phyloP scores from a whole-genome alignment of 164 flowering plant genomes.

The Brasenia schreberi region DNA sequence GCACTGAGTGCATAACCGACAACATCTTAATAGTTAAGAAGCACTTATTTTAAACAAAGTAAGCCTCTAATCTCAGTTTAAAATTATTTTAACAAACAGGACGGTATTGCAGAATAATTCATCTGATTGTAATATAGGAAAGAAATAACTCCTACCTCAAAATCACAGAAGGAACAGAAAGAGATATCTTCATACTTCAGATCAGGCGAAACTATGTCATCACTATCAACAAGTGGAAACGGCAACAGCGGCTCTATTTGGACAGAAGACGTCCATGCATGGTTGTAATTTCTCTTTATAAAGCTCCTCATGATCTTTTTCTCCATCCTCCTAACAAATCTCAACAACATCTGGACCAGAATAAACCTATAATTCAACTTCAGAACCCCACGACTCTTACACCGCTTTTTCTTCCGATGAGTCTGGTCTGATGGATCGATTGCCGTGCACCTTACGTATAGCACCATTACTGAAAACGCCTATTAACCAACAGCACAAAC shows the following conservation, averaged over 20 bases:
- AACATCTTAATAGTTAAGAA: too few species aligned
- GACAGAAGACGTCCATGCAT: slow-evolving; percentile 33
- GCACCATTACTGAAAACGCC: slow-evolving; percentile 57
- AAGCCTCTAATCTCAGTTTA: too few species aligned
- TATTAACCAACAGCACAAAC: slow-evolving; percentile 16
- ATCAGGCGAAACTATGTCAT: slow-evolving; percentile 55
- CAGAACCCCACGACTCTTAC: slow-evolving; percentile 17
- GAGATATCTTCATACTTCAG: slow-evolving; percentile 52
- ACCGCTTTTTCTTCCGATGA: slow-evolving; percentile 42
- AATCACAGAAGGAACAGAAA: slow-evolving; percentile 67
- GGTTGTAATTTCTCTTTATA: slow-evolving; percentile 69
- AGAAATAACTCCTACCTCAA: slow-evolving; percentile 38
- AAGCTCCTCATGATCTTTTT: slow-evolving; percentile 55
- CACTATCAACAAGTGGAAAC: slow-evolving; percentile 55
- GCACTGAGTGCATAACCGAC: too few species aligned
- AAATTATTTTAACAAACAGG: too few species aligned
- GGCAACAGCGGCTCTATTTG: slow-evolving; percentile 76
- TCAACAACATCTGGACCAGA: slow-evolving; percentile 41
- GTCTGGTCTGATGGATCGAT: slow-evolving; percentile 80
- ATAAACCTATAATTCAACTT: slow-evolving; percentile 48
- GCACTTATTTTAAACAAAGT: too few species aligned
- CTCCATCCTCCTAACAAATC: slow-evolving; percentile 62
- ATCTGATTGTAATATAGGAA: too few species aligned
- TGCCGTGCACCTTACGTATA: slow-evolving; percentile 75
- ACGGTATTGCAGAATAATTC: too few species aligned